Evolutionary conservation across 177 flowering plant species (phyloP), one percentile per base, ranked within the genome.

Genomic region (Tripterygium wilfordii): DNA sequence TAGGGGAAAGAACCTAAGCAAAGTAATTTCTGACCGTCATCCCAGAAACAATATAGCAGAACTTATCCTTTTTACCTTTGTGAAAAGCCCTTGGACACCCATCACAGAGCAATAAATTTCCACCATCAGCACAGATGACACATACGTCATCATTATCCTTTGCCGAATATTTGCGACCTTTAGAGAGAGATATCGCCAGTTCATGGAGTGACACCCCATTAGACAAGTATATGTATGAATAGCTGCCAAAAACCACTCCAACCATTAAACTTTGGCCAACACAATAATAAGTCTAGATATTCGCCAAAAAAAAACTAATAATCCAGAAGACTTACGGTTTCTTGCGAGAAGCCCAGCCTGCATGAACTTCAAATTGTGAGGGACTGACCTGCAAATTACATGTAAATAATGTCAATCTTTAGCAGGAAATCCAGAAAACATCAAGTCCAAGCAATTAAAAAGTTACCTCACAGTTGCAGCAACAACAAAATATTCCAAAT

Each of bases 181-280:
- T 82, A n/a, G 81, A 69, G 25, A 91, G 67, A 53, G 89, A 77
- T 22, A 88, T 42, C 12, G 90, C 76, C 55, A 78, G 65, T 61
- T 88, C 98, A 71, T 92, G 98, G 23, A 92, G 96, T 37, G 96
- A 88, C 36, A 88, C 86, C 9, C 98, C 98, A 69, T 88, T 86
- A 18, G 96, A 82, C 43, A 85, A 79, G 65, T 74, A 88, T 57
- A 91, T 91, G 65, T 85, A 68, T 22, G 66, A 69, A 70, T 88
- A 91, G 36, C 97, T 89, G 86, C 41, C 24, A 44, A 52, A 53
- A 52, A 32, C 49, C 42, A 39, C n/a, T n/a, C n/a, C n/a, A n/a
- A n/a, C n/a, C n/a, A n/a, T n/a, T n/a, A n/a, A n/a, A n/a, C n/a
- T n/a, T n/a, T n/a, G n/a, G n/a, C n/a, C n/a, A n/a, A n/a, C n/a